Base-by-base conservation (phyloP, 164 flowering plant species). In the Sextonia rubra region DNA sequence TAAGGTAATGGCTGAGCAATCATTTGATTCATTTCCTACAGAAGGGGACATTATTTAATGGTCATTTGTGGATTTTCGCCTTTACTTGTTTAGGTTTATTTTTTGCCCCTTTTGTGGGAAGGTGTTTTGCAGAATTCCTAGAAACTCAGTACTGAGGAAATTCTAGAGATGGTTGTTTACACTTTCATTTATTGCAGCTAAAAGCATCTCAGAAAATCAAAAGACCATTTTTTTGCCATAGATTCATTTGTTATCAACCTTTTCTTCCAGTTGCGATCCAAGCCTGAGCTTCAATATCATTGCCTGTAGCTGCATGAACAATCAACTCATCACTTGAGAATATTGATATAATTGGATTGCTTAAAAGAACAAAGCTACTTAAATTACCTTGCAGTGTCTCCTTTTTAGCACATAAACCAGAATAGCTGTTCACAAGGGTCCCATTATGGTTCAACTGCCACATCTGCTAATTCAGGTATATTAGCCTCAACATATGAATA, bases 231-330 rank as follows among this genome's bases (percentile, higher is more conserved):
- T 37, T 44, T 47, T 4, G 18, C 8, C 20, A 44, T 47, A 49
- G n/a, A 23, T 49, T 47, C 9, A 24, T 12, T 26, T 20, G 29
- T 22, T 20, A 22, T 12, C 75, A 73, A 91, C 97, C 96, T 88
- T 24, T 76, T 79, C 82, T 84, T 79, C 97, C 98, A 22, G 89
- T 87, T 9, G 98, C 95, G 73, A 91, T 75, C 98, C 98, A 94
- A 68, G 94, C 80, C 12, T 95, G 97, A 73, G 79, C 63, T 48
- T 93, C 94, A 7, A 69, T 74, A 26, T 84, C 65, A 32, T 12
- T 77, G 20, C 63, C 79, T 56, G 79, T 75, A 71, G 74, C 92
- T 90, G 85, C 77, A 80, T 12, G 17, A 70, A 37, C 32, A 82
- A 56, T 61, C 56, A 18, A 25, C 60, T 29, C 64, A 30, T 20